Percentiles rank a stretch among this genome's conserved stretches.
phyloP scores from a whole-genome alignment of 495 filamentous ascomycete genomes.

The Extremus antarcticus region DNA sequence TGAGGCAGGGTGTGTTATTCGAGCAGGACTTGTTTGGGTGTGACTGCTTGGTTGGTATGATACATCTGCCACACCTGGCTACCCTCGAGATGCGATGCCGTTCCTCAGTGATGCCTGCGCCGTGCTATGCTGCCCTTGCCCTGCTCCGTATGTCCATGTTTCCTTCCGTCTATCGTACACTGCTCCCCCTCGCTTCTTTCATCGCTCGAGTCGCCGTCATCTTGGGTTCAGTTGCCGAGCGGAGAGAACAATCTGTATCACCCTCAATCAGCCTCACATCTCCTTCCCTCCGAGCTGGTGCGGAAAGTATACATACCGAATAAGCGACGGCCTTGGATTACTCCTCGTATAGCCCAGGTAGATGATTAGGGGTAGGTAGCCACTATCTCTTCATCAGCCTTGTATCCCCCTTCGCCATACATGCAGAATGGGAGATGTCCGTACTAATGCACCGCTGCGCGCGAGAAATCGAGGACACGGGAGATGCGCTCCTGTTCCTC shows the following conservation, averaged over 20 bases:
- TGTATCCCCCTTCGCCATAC: neutral
- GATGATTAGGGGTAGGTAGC: conserved; percentile 91
- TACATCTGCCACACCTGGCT: neutral
- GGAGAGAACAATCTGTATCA: conserved; percentile 31
- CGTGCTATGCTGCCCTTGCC: neutral
- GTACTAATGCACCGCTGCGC: conserved; percentile 96
- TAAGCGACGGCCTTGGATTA: conserved; percentile 81
- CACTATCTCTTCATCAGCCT: conserved; percentile 40
- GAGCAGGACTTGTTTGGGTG: no score
- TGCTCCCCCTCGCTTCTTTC: neutral
- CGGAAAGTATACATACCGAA: no score
- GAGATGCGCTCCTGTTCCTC: conserved; percentile 77
- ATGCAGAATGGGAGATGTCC: conserved; percentile 12
- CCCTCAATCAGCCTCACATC: neutral
- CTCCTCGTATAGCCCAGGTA: conserved; percentile 95
- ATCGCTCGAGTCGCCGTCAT: no score
- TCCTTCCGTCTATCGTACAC: neutral
- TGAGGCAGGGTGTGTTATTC: no score
- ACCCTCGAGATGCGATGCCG: neutral
- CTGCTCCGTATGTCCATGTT: neutral
- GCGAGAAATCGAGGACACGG: conserved; percentile 84
- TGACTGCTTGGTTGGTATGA: no score
- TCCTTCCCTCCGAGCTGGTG: no score
- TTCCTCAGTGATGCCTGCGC: neutral
- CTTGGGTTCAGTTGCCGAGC: conserved; percentile 18